Conservation (phyloP, 208 protist genomes). For the Leishmania arabica region DNA sequence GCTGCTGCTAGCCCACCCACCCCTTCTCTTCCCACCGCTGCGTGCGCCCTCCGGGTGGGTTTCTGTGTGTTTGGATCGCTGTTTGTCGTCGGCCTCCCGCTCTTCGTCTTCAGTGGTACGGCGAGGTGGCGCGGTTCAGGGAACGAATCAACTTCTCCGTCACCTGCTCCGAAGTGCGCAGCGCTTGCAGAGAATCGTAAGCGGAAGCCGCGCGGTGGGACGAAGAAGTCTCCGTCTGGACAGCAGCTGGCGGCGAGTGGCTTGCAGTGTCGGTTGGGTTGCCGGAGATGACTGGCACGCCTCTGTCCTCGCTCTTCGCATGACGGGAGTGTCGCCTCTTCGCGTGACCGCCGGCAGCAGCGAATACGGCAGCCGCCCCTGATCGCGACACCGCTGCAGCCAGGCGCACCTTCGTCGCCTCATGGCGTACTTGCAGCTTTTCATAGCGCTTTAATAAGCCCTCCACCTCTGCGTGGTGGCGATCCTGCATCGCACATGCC, state of each 20-base stretch:
- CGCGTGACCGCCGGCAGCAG: not conserved
- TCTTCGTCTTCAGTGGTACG: not conserved
- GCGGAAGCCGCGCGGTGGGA: not conserved
- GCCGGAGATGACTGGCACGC: not conserved
- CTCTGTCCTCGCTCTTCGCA: not conserved
- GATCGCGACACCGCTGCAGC: conserved; percentile 24
- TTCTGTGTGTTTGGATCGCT: not conserved
- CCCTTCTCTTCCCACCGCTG: not conserved
- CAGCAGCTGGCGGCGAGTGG: not conserved
- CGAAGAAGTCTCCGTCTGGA: not conserved
- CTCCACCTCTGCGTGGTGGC: conserved; percentile 37
- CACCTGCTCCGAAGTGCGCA: conserved; percentile 19
- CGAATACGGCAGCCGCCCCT: conserved; percentile 3
- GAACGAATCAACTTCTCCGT: conserved; percentile 24
- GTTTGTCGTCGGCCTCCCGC: not conserved
- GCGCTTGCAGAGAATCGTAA: conserved; percentile 25
- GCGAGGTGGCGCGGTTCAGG: conserved; percentile 15
- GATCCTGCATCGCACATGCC: conserved; percentile 38
- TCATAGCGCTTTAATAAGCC: conserved; percentile 31
- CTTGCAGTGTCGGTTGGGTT: not conserved
- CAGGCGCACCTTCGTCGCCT: conserved; percentile 43
- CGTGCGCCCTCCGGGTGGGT: not conserved
- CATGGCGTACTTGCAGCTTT: conserved; percentile 35
- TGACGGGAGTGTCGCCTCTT: conserved; percentile 2
- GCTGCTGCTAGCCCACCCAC: not conserved